Base-by-base conservation (phyloP, 306 rosid genomes). In the Alnus rubra region DNA sequence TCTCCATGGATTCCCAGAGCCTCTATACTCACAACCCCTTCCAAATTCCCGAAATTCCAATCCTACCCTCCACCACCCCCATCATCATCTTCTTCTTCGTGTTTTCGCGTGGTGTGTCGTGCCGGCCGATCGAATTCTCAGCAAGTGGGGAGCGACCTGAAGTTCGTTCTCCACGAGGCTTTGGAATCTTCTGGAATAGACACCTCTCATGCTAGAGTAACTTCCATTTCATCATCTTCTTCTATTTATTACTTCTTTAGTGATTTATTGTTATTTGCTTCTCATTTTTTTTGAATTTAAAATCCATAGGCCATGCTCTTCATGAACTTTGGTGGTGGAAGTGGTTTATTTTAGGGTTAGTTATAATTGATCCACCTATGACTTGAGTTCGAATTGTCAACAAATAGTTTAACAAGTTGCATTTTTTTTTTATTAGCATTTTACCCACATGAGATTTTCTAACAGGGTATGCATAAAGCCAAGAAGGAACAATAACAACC, bases 141-240 rank as follows among this genome's bases (percentile, higher is more conserved):
- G 60, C 44, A 50, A 74, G 73, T 69, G 6, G 69, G 69, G 76
- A 76, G 70, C 50, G 85, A 89, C 85, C 84, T 84, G 75, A 86
- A 89, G 0, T 85, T 92, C 75, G 87, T 85, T 39, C 88, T 92
- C 55, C 98, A 89, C 80, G 94, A 92, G 69, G 91, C 97, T 72
- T 87, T 95, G 59, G 90, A 91, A 76, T 90, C 97, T 73, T 88
- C 92, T 76, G 97, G 98, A 84, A 88, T 87, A 74, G 83, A 81
- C 74, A 86, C 98, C 69, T 78, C 87, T 44, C 87, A 84, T 70
- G 96, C 98, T 69, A 90, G 93, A 85, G 98, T 94, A 78, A 54
- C 30, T 42, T 2, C 67, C 62, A 7, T 76, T 4, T 65, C 30
- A 7, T 54, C 4, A 2, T 51, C n/a, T 70, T 69, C 31, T 2